These are phyloP conservation scores for Acmispon strigosus DNA, from an alignment of 306 rosid genomes.

Conservation along the genomic window DNA sequence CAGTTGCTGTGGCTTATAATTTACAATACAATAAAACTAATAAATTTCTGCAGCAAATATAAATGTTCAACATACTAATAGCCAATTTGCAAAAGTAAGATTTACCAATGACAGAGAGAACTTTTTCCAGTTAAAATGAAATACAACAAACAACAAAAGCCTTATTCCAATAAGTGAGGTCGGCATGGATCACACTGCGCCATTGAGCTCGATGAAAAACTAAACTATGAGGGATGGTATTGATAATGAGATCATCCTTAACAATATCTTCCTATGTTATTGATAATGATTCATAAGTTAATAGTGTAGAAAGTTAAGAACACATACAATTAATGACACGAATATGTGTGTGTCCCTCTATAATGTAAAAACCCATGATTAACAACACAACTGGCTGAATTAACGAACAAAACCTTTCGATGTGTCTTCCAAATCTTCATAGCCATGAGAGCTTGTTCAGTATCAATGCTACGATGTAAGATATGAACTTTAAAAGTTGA, in stretches of 20 bases:
- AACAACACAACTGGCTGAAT: slow-evolving; percentile 8
- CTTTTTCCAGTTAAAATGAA: neutral
- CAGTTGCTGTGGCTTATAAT: neutral
- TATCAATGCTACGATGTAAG: slow-evolving; percentile 83
- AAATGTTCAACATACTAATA: neutral
- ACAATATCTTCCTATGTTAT: too few relatives aligned
- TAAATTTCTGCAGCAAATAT: slow-evolving; percentile 1
- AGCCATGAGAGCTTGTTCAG: slow-evolving; percentile 72
- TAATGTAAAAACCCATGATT: neutral
- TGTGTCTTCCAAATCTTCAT: slow-evolving; percentile 80
- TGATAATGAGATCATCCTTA: too few relatives aligned
- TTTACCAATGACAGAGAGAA: neutral
- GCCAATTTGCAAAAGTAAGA: neutral
- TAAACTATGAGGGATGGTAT: too few relatives aligned
- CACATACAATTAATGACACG: neutral
- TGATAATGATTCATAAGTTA: neutral
- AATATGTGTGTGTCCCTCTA: neutral
- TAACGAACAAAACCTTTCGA: slow-evolving; percentile 55
- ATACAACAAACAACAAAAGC: too few relatives aligned
- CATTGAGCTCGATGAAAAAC: too few relatives aligned
- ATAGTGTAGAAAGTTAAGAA: neutral
- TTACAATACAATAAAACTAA: neutral
- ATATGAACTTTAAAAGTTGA: slow-evolving; percentile 71
- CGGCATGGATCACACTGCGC: too few relatives aligned
- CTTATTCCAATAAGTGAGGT: too few relatives aligned